Base-by-base conservation (phyloP, 2,329 filamentous ascomycete genomes). In the Remersonia thermophila region DNA sequence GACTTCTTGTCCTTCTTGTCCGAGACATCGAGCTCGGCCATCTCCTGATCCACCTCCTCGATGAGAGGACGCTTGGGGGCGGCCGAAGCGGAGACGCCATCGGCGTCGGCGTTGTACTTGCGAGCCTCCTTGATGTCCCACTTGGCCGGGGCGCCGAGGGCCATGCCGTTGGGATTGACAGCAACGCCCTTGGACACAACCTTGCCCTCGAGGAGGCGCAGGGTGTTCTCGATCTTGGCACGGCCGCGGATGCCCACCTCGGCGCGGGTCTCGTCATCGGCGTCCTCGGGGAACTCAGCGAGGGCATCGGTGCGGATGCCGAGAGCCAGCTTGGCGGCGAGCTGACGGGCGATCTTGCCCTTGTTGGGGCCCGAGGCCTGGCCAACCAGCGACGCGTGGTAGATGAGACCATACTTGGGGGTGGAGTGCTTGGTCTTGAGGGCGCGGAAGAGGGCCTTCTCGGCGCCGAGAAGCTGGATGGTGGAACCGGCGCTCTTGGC, bases 401-500 rank as follows among this genome's bases (percentile, higher is more conserved):
- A 93, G 58, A 93, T 84, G 47, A 93, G 72, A 72, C 91, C 91
- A 54, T 96, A 98, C 65, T 96, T 98, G 56, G 91, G 91, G 27
- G 91, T 98, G 56, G 95, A 86, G 62, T 96, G 89, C 73, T 98
- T 96, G 33, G 91, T 98, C 76, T 98, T 98, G 46, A 98, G 71
- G 14, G 91, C 91, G 55, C 91, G 80, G 80, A 98, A 98, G 30
- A 98, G 77, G 7, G 91, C 91, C 73, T 98, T 98, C 68, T 98
- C 91, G 42, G 91, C 91, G 68, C 91, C 91, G 38, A 96, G 77
- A 55, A 98, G 95, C 70, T 98, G 91, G 48, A 98, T 85, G 45
- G 91, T 98, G 53, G 83, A 91, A 63, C 84, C 86, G 42, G 91
- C 86, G 50, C 82, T 83, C 73, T 96, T 96, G 58, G 91, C 86